phyloP scores from a whole-genome alignment of 2,329 filamentous ascomycete genomes.

The Metarhizium humberi region DNA sequence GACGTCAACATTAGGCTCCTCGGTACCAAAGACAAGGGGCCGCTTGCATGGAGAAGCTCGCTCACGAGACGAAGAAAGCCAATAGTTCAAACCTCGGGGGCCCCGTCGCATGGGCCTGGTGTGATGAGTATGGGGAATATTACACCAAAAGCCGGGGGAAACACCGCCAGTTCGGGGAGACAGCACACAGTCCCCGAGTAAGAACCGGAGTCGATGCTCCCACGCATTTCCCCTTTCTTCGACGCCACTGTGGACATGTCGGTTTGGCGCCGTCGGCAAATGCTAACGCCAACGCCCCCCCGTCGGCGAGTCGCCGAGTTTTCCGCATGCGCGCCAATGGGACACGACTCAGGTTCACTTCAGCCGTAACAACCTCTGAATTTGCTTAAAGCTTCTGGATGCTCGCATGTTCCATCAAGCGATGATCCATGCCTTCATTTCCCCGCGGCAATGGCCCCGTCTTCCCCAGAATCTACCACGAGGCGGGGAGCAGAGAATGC shows the following conservation, averaged over 20 bases:
- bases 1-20: not conserved
- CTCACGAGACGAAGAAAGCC: not conserved
- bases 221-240: no score
- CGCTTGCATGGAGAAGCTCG: not conserved
- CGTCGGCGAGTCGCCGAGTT: no score
- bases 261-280: no score
- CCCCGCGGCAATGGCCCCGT: slow-evolving; percentile 2
- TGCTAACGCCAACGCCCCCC: no score
- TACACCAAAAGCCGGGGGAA: not conserved
- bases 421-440: not conserved
- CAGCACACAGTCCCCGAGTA: not conserved
- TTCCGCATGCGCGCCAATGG: no score
- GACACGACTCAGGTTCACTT: no score
- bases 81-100: not conserved
- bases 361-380: no score
- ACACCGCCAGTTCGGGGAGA: not conserved
- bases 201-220: not conserved
- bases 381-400: not conserved
- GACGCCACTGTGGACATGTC: no score
- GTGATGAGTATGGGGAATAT: not conserved
- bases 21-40: not conserved
- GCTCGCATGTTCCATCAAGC: not conserved
- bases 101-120: not conserved
- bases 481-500: not conserved
- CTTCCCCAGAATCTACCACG: slow-evolving; percentile 4